Evolutionary conservation across 345 rosid genomes (phyloP), one percentile per base, ranked within the genome.

Genomic region (Hibiscus trionum): DNA sequence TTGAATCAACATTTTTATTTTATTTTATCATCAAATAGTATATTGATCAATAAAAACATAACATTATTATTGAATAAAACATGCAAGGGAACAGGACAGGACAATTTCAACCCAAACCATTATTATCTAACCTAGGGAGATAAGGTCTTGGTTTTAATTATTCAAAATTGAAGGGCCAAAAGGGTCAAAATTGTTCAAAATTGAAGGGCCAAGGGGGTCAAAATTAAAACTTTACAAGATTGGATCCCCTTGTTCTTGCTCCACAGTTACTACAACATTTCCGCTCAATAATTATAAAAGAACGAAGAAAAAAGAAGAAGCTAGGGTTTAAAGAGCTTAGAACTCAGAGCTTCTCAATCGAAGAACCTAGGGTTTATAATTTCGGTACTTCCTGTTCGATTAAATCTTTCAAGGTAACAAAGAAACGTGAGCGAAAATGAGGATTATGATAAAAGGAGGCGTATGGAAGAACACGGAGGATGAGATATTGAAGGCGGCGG

Each of bases 391-490:
- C 11, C 8, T 0, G 16, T 66, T 66, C 14, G 4, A 47, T 66
- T 15, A 47, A 66, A 66, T 14, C 57, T 9, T 14, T 47, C 8
- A 47, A 46, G 56, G 69, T 29, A 59, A 37, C 14, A 27, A 56
- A 56, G 27, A 19, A 21, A 19, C 27, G 72, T 73, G 61, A 79
- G 81, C 74, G 81, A 90, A 90, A 84, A 93, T 95, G 99, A 93
- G 99, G 99, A 95, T 95, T 72, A 95, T 93, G 99, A 95, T 95
- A 69, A 95, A 95, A 78, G 99, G 99, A 57, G 99, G 99, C 11
- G 99, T 96, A 59, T 96, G 99, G 99, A 96, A 96, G 90, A 96
- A 96, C 97, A 96, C 99, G 71, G 99, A 96, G 84, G 99, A 93
- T 89, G 99, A 96, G 87, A 96, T 96, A 68, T 88, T 96, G 33